Conservation (phyloP, 768 basidiomycete genomes). For the Tricholoma flavovirens region DNA sequence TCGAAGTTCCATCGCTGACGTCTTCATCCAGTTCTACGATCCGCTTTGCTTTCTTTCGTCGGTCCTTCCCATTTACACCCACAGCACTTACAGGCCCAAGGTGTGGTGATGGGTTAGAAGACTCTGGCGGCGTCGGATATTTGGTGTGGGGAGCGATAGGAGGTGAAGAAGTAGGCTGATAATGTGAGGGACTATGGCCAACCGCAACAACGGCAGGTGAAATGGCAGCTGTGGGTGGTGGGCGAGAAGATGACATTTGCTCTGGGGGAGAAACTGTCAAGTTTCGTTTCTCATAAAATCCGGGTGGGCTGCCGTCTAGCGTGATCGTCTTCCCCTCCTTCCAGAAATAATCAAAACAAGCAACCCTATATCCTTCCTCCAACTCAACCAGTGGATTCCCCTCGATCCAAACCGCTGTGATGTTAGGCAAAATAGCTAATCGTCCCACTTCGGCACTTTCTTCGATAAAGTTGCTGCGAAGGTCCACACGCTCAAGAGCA, state of each 20-base stretch:
- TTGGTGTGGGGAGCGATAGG: slow-evolving; percentile 11
- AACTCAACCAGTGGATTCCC: slow-evolving; percentile 77
- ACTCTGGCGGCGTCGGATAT: slow-evolving; percentile 33
- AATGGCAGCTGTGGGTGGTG: slow-evolving; percentile 40
- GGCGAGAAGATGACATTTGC: slow-evolving; percentile 46
- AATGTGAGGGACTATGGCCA: slow-evolving; percentile 29
- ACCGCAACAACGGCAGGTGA: slow-evolving; percentile 63
- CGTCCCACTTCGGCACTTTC: slow-evolving; percentile 85
- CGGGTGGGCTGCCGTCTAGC: slow-evolving; percentile 70
- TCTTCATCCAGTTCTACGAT: slow-evolving; percentile 74
- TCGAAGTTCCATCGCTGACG: slow-evolving; percentile 28
- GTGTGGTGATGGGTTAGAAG: slow-evolving; percentile 41
- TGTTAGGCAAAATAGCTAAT: slow-evolving; percentile 71
- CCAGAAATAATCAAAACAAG: slow-evolving; percentile 80
- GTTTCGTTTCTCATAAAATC: slow-evolving; percentile 65
- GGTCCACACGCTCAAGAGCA: slow-evolving; percentile 79
- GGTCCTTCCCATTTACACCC: slow-evolving; percentile 34
- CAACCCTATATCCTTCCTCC: slow-evolving; percentile 68
- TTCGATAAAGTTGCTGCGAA: slow-evolving; percentile 72
- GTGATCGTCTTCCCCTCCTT: slow-evolving; percentile 73
- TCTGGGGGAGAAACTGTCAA: slow-evolving; percentile 44
- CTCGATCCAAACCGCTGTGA: slow-evolving; percentile 76
- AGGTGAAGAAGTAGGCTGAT: slow-evolving; percentile 17
- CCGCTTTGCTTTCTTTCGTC: slow-evolving; percentile 62
- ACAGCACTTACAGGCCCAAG: slow-evolving; percentile 30